A percentile compares a stretch with the other conserved stretches of the same genome.
These are phyloP conservation scores for Apiotrichum laibachii DNA, from an alignment of 1,284 basidiomycete species.

Conservation along the genomic window DNA sequence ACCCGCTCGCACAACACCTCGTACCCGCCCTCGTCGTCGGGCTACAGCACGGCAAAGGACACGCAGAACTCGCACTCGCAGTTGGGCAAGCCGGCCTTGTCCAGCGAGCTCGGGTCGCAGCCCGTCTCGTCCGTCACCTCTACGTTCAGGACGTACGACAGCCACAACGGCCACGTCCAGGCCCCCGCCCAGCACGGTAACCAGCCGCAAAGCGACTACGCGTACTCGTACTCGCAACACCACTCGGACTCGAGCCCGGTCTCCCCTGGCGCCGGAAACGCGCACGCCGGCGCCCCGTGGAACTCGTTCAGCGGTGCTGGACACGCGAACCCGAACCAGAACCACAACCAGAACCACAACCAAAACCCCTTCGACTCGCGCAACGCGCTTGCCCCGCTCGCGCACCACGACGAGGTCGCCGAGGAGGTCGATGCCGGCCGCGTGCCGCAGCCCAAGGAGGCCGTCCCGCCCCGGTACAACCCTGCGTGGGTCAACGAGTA, in stretches of 20 bases:
- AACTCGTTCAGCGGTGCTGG: too few species aligned
- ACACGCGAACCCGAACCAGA: too few species aligned
- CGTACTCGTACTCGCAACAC: too few species aligned
- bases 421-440: conserved; percentile 3
- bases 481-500: conserved; percentile 1
- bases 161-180: neutral
- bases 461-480: conserved; percentile 6
- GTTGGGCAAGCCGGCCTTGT: too few species aligned
- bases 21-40: neutral
- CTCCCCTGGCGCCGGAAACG: too few species aligned
- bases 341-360: too few species aligned
- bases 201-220: neutral
- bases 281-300: too few species aligned
- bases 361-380: too few species aligned
- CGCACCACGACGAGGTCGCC: neutral
- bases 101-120: too few species aligned
- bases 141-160: neutral
- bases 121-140: neutral
- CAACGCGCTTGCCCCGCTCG: neutral
- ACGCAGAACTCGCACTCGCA: too few species aligned
- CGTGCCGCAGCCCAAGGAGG: neutral
- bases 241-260: too few species aligned
- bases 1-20: neutral
- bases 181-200: neutral
- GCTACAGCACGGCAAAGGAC: neutral